Evolutionary conservation across 2,329 filamentous ascomycete genomes (phyloP).

Genomic region (Colletotrichum graminicola): DNA sequence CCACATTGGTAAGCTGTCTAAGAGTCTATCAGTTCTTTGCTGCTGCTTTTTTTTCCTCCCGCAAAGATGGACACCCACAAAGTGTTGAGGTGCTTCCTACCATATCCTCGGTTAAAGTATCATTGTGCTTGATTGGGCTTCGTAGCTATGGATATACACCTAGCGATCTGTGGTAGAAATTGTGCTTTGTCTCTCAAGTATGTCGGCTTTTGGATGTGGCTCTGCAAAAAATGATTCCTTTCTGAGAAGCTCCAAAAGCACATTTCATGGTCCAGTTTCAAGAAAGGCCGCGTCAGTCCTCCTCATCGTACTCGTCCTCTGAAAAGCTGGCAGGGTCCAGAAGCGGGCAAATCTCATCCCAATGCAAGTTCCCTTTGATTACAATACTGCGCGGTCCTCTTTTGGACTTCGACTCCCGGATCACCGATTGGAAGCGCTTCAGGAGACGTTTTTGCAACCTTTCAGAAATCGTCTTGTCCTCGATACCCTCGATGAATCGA

Average conservation of each 20-base stretch:
- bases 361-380: not conserved
- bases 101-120: too few species aligned
- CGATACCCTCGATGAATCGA: constrained; percentile 2
- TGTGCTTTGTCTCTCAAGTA: not conserved
- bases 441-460: not conserved
- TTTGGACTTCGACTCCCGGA: not conserved
- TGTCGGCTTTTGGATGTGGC: too few species aligned
- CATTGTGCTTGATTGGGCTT: not conserved
- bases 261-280: not conserved
- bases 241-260: not conserved
- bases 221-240: not conserved
- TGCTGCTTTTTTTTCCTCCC: not conserved
- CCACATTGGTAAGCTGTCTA: not conserved
- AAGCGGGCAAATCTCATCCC: constrained; percentile 3
- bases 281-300: not conserved
- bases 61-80: too few species aligned
- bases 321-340: not conserved
- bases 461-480: not conserved
- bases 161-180: not conserved
- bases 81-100: not conserved
- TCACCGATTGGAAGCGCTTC: not conserved
- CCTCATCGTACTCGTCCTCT: not conserved
- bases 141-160: not conserved
- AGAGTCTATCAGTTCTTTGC: not conserved
- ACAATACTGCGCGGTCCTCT: constrained; percentile 3